Evolutionary conservation across 805 yeast species (phyloP).

Genomic region (Blastobotrys chiropterorum): DNA sequence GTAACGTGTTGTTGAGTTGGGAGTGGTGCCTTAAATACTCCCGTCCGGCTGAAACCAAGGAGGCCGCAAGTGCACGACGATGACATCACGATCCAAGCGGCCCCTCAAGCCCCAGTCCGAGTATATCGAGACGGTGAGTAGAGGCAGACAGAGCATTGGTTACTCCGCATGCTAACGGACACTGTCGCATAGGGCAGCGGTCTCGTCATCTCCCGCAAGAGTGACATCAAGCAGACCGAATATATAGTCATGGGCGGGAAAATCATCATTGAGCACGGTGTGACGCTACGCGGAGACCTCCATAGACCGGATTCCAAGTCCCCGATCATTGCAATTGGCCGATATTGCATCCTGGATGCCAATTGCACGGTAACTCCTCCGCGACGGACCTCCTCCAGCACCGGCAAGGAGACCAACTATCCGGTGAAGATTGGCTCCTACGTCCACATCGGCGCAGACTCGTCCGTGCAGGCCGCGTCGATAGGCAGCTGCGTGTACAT

Average conservation of each 20-base stretch:
- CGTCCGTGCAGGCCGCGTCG: slow-evolving; percentile 32
- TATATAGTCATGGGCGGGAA: slow-evolving; percentile 34
- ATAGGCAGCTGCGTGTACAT: slow-evolving; percentile 34
- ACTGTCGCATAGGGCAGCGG: slow-evolving; percentile 26
- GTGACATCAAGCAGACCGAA: slow-evolving; percentile 32
- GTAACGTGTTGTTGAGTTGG: background rate
- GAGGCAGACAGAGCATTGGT: no score
- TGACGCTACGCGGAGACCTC: slow-evolving; percentile 32
- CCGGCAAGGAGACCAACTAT: slow-evolving; percentile 18
- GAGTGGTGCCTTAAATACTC: slow-evolving; percentile 2
- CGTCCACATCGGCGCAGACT: slow-evolving; percentile 31
- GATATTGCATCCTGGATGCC: slow-evolving; percentile 26
- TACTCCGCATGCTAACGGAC: background rate
- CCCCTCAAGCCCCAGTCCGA: background rate
- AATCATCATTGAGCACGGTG: slow-evolving; percentile 28
- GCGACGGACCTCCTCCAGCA: slow-evolving; percentile 10
- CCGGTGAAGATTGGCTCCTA: slow-evolving; percentile 34
- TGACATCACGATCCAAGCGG: background rate
- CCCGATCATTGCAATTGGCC: slow-evolving; percentile 34
- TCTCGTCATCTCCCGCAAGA: slow-evolving; percentile 30
- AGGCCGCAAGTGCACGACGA: background rate
- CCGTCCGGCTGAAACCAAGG: background rate
- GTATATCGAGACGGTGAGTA: slow-evolving; percentile 1
- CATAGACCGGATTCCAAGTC: slow-evolving; percentile 22
- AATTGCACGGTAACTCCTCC: slow-evolving; percentile 30